Evolutionary conservation across 202 grass and related monocot species (phyloP), one percentile per base, ranked within the genome.

Genomic region (Setaria italica): DNA sequence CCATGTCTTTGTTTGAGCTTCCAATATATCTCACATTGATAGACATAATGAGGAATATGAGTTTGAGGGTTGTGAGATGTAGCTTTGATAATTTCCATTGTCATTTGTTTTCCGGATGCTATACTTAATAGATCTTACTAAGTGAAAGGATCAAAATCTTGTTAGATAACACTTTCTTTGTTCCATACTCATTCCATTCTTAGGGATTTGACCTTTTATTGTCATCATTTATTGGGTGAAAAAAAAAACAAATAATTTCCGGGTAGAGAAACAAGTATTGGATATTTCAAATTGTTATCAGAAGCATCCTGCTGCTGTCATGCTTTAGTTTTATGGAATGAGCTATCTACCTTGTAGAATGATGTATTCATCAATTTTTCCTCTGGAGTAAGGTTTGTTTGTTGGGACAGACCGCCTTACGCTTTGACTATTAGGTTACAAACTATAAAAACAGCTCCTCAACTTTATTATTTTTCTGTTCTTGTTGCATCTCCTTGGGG

Each of bases 51-150:
- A 82, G 21, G 75, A n/a, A 76, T 70, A 21, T 46, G 74, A 68
- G 3, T 65, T 77, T 73, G 41, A 32, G 2, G 78, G 11, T 53
- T 70, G 15, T 79, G 60, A 29, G 68, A 11, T 7, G 49, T 78
- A 30, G 25, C 14, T 82, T 81, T 82, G 65, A 72, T 72, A 48
- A 37, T 78, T 65, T 86, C 67, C 64, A 39, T 64, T 35, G 20
- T 70, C 4, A 20, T 20, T 63, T 82, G 56, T 34, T 82, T 77
- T 82, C 9, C 64, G 42, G 20, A 29, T 50, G 63, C 53, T 82
- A 57, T 68, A 49, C 32, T 57, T 79, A n/a, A 43, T 69, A 2
- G 6, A 34, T 20, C 42, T 62, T 68, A 7, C 25, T 9, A 39
- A 7, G 4, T 2, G 33, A 81, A 62, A 76, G 16, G 6, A 62